phyloP scores from a whole-genome alignment of 768 basidiomycete genomes.

The Cubamyces lactineus region DNA sequence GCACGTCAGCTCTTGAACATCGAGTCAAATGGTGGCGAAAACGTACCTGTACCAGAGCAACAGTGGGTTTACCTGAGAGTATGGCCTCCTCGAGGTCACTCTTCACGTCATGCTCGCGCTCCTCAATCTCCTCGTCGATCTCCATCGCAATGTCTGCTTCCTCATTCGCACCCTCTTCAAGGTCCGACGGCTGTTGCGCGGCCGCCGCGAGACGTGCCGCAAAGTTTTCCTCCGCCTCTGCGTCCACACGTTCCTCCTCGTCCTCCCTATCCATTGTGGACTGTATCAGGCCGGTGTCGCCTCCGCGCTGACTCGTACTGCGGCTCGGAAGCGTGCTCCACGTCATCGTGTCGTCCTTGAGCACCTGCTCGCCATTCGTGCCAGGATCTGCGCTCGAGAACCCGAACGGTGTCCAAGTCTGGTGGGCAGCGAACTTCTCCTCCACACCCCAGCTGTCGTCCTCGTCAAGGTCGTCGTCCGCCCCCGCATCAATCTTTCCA shows the following conservation, averaged over 20 bases:
- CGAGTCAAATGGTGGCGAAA: constrained; percentile 1
- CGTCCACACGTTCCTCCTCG: constrained; percentile 20
- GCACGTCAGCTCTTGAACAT: neutral
- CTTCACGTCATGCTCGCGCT: constrained; percentile 36
- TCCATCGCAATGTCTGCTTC: constrained; percentile 40
- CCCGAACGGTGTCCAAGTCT: constrained; percentile 64
- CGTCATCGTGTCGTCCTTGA: constrained; percentile 70
- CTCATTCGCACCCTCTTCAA: constrained; percentile 16
- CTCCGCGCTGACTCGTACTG: constrained; percentile 34
- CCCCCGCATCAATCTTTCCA: neutral
- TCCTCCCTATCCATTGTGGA: constrained; percentile 22
- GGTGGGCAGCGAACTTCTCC: constrained; percentile 59
- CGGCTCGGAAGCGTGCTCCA: constrained; percentile 73
- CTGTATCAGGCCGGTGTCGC: constrained; percentile 24
- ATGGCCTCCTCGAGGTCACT: constrained; percentile 45
- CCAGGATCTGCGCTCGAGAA: constrained; percentile 36
- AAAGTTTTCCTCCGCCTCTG: constrained; percentile 34
- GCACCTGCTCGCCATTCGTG: neutral
- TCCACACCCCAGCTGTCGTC: constrained; percentile 79
- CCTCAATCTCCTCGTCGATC: constrained; percentile 38
- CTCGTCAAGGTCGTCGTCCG: constrained; percentile 52
- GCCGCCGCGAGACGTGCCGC: constrained; percentile 16
- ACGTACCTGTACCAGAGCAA: constrained; percentile 38
- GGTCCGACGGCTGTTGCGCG: constrained; percentile 15
- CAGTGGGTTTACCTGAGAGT: constrained; percentile 42